A percentile compares a stretch with the other conserved stretches of the same genome.
Conservation (phyloP, 148 eudicot species). For the Chenopodium suecicum region DNA sequence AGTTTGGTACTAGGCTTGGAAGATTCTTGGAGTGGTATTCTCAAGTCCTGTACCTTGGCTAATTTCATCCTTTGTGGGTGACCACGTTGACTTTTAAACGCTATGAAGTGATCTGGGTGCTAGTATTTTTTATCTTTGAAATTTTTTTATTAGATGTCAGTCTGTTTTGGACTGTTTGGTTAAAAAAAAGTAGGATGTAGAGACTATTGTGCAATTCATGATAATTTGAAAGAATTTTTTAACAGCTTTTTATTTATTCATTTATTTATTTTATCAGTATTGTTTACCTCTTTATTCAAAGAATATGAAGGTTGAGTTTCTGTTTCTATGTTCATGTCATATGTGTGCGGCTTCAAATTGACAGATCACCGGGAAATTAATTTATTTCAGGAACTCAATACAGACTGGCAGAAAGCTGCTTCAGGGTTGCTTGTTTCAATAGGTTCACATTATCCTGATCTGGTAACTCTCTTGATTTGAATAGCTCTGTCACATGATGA, state of each 20-base stretch:
- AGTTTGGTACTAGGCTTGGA: too few species aligned
- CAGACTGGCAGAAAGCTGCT: conserved; percentile 98
- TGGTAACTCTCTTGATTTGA: conserved; percentile 53
- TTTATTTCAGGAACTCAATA: conserved; percentile 64
- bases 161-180: background rate
- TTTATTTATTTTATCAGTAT: too few species aligned
- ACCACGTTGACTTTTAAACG: background rate
- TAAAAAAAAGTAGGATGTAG: conserved; percentile 3
- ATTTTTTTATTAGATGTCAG: background rate
- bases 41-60: background rate
- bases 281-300: background rate
- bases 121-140: background rate
- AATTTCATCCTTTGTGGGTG: background rate
- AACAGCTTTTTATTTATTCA: too few species aligned
- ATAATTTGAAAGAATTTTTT: background rate
- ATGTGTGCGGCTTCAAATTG: background rate
- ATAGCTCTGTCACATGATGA: background rate
- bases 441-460: conserved; percentile 88
- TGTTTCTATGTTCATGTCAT: background rate
- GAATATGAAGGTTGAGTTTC: background rate
- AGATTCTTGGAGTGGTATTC: background rate
- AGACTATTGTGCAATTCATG: background rate
- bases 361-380: background rate
- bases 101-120: background rate
- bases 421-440: conserved; percentile 85